Conservation (phyloP, 768 basidiomycete genomes). For the Cubamyces sp. region DNA sequence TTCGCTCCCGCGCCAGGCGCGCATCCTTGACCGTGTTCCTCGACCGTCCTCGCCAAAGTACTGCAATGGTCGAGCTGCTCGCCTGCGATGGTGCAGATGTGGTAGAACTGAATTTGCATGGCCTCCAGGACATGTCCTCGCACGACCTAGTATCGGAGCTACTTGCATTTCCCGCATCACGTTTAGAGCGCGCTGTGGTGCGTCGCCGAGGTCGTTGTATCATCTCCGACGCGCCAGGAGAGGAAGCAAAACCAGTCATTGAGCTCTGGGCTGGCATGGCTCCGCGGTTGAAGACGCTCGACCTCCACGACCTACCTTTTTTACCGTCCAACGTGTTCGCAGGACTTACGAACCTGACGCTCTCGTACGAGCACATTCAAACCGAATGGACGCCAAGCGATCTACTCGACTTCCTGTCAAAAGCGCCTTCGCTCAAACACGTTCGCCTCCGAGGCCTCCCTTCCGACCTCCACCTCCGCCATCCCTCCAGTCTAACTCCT, state of each 20-base stretch:
- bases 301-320: slow-evolving; percentile 19
- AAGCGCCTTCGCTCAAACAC: background rate
- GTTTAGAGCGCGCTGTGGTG: slow-evolving; percentile 5
- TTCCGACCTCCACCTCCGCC: slow-evolving; percentile 8
- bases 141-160: slow-evolving; percentile 5
- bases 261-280: slow-evolving; percentile 13
- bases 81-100: background rate
- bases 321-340: slow-evolving; percentile 11
- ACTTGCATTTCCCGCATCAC: slow-evolving; percentile 10
- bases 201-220: background rate
- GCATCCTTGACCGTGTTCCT: slow-evolving; percentile 7
- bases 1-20: slow-evolving; percentile 9
- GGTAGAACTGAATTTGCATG: slow-evolving; percentile 6
- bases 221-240: background rate
- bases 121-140: background rate
- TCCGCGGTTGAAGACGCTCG: slow-evolving; percentile 5
- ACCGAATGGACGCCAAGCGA: slow-evolving; percentile 5
- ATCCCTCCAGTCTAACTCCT: background rate
- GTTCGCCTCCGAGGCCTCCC: slow-evolving; percentile 9
- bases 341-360: background rate
- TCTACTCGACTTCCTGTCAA: background rate
- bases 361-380: slow-evolving; percentile 2
- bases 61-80: background rate
- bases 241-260: background rate
- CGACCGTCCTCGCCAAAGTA: slow-evolving; percentile 5